Conservation (phyloP, 1,284 basidiomycete genomes). For the Apiotrichum gracile region DNA sequence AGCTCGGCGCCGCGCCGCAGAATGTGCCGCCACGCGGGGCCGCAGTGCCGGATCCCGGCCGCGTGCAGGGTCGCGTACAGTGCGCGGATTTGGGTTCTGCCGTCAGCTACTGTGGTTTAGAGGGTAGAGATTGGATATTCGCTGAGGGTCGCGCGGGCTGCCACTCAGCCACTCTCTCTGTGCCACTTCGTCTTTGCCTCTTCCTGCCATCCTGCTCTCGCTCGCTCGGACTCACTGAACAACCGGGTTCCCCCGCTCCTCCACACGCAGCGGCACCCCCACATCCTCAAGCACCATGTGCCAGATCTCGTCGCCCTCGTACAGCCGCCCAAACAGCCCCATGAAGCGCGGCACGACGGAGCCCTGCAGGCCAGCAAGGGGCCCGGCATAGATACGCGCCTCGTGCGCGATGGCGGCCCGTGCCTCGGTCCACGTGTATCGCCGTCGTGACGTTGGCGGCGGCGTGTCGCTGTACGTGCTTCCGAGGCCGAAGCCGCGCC, state of each 20-base stretch:
- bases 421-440: background rate
- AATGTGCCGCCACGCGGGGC: background rate
- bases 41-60: background rate
- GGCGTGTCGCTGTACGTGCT: too few relatives aligned
- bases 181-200: too few relatives aligned
- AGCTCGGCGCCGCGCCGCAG: background rate
- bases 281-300: background rate
- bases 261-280: background rate
- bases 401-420: background rate
- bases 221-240: background rate
- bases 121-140: too few relatives aligned
- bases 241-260: background rate
- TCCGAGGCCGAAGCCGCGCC: too few relatives aligned
- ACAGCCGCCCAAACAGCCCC: background rate
- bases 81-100: background rate
- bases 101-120: background rate
- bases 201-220: too few relatives aligned
- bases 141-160: too few relatives aligned
- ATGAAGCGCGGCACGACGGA: background rate
- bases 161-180: too few relatives aligned
- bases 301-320: background rate
- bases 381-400: background rate
- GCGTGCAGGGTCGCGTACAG: background rate
- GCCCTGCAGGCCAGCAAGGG: background rate
- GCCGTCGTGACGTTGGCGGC: background rate